phyloP scores from a whole-genome alignment of 2,329 filamentous ascomycete species.

The Ophiostoma quercus region DNA sequence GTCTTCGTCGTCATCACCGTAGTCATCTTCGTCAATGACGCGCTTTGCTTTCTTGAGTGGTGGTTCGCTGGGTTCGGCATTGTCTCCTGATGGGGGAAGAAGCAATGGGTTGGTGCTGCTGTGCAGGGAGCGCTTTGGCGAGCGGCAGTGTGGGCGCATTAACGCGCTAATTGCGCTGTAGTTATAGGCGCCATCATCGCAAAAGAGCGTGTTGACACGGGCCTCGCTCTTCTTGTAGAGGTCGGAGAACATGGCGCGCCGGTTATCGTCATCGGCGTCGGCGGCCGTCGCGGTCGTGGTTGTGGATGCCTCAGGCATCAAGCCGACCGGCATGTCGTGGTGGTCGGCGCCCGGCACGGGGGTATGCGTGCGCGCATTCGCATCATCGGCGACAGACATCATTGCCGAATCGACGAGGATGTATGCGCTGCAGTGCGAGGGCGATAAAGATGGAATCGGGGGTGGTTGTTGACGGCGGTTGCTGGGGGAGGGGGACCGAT shows the following conservation, averaged over 20 bases:
- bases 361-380: conserved; percentile 46
- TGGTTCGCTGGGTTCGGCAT: conserved; percentile 54
- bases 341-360: conserved; percentile 39
- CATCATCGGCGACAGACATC: conserved; percentile 59
- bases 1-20: conserved; percentile 77
- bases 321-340: conserved; percentile 37
- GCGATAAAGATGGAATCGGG: not conserved
- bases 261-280: conserved; percentile 63
- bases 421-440: not conserved
- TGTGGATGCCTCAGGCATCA: conserved; percentile 55
- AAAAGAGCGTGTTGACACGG: conserved; percentile 71
- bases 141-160: conserved; percentile 36
- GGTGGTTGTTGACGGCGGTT: conserved; percentile 8
- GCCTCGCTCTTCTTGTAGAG: conserved; percentile 72
- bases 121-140: conserved; percentile 31
- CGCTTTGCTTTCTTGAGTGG: conserved; percentile 70
- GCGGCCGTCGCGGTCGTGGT: conserved; percentile 16
- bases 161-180: conserved; percentile 50
- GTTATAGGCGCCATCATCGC: conserved; percentile 51
- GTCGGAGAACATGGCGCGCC: conserved; percentile 69
- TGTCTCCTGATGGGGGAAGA: conserved; percentile 53
- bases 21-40: conserved; percentile 77
- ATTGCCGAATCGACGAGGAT: conserved; percentile 38
- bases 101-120: conserved; percentile 37
- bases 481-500: conserved; percentile 9